Conservation (phyloP, 2,329 filamentous ascomycete genomes). For the Neoascochyta sp. region DNA sequence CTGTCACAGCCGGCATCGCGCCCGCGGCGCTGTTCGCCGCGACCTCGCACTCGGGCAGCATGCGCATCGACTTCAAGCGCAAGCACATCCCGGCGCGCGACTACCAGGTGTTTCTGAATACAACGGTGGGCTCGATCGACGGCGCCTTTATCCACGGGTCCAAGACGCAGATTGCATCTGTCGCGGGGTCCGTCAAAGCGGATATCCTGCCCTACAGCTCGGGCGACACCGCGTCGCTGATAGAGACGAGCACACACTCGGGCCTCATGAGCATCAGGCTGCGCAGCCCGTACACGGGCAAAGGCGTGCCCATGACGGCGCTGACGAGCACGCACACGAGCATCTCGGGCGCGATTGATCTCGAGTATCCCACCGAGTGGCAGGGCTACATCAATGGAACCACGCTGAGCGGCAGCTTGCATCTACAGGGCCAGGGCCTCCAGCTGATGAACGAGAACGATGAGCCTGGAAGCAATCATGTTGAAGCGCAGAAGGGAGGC, state of each 20-base stretch:
- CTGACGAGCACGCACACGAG: slow-evolving; percentile 37
- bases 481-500: slow-evolving; percentile 41
- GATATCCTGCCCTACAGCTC: slow-evolving; percentile 38
- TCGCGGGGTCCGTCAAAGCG: slow-evolving; percentile 38
- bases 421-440: slow-evolving; percentile 39
- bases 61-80: slow-evolving; percentile 35
- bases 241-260: slow-evolving; percentile 36
- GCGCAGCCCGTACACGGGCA: slow-evolving; percentile 30
- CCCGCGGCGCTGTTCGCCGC: slow-evolving; percentile 38
- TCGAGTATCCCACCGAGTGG: slow-evolving; percentile 44
- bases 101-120: slow-evolving; percentile 41
- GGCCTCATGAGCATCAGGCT: slow-evolving; percentile 36
- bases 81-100: slow-evolving; percentile 41
- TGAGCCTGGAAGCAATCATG: slow-evolving; percentile 27
- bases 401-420: slow-evolving; percentile 37
- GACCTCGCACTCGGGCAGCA: slow-evolving; percentile 36
- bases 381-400: slow-evolving; percentile 39
- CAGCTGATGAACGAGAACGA: slow-evolving; percentile 29
- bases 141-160: slow-evolving; percentile 43
- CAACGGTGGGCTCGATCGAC: slow-evolving; percentile 37
- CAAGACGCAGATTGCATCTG: slow-evolving; percentile 33
- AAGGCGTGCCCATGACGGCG: slow-evolving; percentile 20
- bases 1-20: slow-evolving; percentile 23
- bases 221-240: slow-evolving; percentile 21
- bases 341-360: slow-evolving; percentile 32